phyloP scores from a whole-genome alignment of 495 filamentous ascomycete genomes.

The Penicillium cosmopolitanum region DNA sequence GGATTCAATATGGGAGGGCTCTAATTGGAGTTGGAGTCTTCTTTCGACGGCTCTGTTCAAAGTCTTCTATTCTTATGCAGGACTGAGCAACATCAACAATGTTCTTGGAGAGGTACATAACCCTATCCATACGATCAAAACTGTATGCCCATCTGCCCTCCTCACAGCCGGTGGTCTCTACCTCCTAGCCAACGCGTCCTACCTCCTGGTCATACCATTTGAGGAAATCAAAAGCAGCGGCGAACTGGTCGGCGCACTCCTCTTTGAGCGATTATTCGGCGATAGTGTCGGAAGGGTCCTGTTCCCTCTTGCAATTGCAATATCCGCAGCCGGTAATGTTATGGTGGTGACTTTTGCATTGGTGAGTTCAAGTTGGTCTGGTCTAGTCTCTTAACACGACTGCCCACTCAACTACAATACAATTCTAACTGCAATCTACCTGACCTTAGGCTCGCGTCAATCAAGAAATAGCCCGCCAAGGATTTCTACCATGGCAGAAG shows the following conservation, averaged over 20 bases:
- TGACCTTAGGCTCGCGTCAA: conserved; percentile 63
- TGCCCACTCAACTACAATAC: neutral
- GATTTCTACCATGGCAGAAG: conserved; percentile 68
- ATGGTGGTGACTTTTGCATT: conserved; percentile 75
- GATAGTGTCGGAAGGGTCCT: conserved; percentile 56
- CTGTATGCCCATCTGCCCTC: conserved; percentile 64
- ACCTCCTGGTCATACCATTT: conserved; percentile 68
- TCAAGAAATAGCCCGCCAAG: conserved; percentile 69
- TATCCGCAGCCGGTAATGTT: conserved; percentile 72
- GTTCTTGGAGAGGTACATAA: conserved; percentile 77
- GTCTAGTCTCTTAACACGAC: neutral
- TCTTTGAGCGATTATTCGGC: conserved; percentile 71
- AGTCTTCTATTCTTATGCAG: conserved; percentile 72
- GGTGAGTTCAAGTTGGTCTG: conserved; percentile 37
- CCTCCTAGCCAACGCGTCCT: conserved; percentile 70
- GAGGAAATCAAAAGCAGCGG: conserved; percentile 70
- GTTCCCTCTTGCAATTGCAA: conserved; percentile 65
- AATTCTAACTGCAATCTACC: neutral
- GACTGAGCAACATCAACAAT: conserved; percentile 70
- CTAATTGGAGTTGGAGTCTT: conserved; percentile 54
- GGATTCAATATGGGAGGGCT: conserved; percentile 45
- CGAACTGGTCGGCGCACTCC: conserved; percentile 67
- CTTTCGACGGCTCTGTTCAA: conserved; percentile 70
- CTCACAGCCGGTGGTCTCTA: conserved; percentile 65
- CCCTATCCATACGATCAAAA: conserved; percentile 67